These are phyloP conservation scores for Hanseniaspora singularis DNA, from an alignment of 805 yeast genomes.

Conservation along the genomic window DNA sequence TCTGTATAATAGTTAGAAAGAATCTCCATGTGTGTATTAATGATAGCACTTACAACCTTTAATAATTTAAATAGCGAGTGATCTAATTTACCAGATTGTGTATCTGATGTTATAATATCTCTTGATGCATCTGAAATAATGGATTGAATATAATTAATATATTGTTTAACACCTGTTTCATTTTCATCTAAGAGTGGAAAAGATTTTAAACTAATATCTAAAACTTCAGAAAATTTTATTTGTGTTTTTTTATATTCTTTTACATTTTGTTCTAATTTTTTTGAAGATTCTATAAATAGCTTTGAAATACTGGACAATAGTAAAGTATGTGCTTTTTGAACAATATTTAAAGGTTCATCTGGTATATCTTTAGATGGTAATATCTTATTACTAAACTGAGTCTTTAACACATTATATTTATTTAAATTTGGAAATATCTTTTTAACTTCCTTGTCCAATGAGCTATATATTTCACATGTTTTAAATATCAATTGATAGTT, in stretches of 20 bases:
- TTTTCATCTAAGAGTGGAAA: conserved; percentile 77
- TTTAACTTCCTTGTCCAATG: conserved; percentile 1
- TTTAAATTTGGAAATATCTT: conserved; percentile 7
- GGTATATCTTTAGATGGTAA: conserved; percentile 84
- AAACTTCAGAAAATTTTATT: conserved; percentile 3
- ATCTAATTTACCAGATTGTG: conserved; percentile 39
- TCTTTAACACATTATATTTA: conserved; percentile 33
- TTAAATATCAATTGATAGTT: conserved; percentile 3
- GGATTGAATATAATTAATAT: conserved; percentile 75
- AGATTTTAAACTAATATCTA: conserved; percentile 30
- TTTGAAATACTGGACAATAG: conserved; percentile 45
- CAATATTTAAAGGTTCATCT: conserved; percentile 51
- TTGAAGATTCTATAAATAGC: conserved; percentile 63
- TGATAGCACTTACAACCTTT: conserved; percentile 72
- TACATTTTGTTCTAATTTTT: conserved; percentile 15
- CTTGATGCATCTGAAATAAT: conserved; percentile 73
- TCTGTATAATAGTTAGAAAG: conserved; percentile 62
- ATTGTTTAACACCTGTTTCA: conserved; percentile 60
- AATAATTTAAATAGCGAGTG: conserved; percentile 55
- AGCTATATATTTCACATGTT: conserved; percentile 8
- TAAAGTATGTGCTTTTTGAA: conserved; percentile 47
- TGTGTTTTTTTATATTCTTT: conserved; percentile 1
- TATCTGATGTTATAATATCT: conserved; percentile 40
- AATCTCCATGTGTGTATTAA: conserved; percentile 74
- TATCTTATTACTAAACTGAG: conserved; percentile 62